These are phyloP conservation scores for Candida adriatica DNA, from an alignment of 805 yeast species.

Conservation along the genomic window DNA sequence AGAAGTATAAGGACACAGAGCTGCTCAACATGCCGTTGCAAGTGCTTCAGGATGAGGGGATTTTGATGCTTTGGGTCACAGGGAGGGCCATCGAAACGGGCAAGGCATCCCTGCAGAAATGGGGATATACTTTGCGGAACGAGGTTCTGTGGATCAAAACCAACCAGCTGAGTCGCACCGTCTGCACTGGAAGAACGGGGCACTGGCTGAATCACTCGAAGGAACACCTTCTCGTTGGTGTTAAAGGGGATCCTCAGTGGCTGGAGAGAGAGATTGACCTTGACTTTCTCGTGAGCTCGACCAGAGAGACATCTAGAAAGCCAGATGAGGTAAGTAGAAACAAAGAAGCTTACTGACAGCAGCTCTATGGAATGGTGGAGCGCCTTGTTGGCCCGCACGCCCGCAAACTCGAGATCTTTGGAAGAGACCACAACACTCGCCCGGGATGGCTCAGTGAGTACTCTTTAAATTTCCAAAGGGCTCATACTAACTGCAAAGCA, in stretches of 20 bases:
- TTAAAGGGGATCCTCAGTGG: slow-evolving; percentile 79
- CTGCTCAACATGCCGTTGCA: slow-evolving; percentile 59
- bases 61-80: slow-evolving; percentile 87
- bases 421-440: slow-evolving; percentile 76
- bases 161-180: slow-evolving; percentile 80
- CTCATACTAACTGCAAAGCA: slow-evolving; percentile 23
- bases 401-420: slow-evolving; percentile 82
- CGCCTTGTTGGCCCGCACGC: slow-evolving; percentile 72
- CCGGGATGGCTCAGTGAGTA: slow-evolving; percentile 73
- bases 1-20: slow-evolving; percentile 73
- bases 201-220: slow-evolving; percentile 96
- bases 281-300: slow-evolving; percentile 72
- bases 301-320: slow-evolving; percentile 84
- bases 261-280: slow-evolving; percentile 57
- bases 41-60: slow-evolving; percentile 74
- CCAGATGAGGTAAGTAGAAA: slow-evolving; percentile 65
- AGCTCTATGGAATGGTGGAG: slow-evolving; percentile 74
- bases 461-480: background rate
- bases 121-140: slow-evolving; percentile 79
- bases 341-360: background rate
- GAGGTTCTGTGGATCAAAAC: slow-evolving; percentile 90
- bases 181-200: slow-evolving; percentile 93
- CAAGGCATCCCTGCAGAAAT: slow-evolving; percentile 59
- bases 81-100: slow-evolving; percentile 92
- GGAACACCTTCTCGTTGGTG: slow-evolving; percentile 81